Base-by-base conservation (phyloP, 208 protist species). In the Crithidia fasciculata region DNA sequence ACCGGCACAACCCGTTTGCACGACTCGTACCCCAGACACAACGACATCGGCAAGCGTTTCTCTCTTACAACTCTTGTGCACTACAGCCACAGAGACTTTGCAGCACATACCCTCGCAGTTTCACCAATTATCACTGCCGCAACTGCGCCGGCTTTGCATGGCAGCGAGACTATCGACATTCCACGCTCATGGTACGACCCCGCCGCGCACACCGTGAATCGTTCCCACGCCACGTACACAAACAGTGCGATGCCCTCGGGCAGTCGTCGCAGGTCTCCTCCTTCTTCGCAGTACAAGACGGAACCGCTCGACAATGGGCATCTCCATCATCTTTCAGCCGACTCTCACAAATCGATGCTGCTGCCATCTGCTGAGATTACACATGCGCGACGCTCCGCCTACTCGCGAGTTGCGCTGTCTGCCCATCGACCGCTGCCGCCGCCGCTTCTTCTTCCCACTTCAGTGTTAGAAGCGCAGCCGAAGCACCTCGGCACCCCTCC, bases 121-220 rank as follows among this genome's bases (percentile, higher is more conserved):
- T 28, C 28, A 28, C 28, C 28, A 28, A 28, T 28, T 2, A 2
- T 1, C 28, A 28, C 28, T 28, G 1, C 28, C 28, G 28, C 0
- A 28, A 28, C 0, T 28, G 28, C 28, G 28, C 28, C 28, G 28
- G 28, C 28, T 28, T 28, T 28, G 28, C 28, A 28, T 28, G 28
- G 28, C 28, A 28, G 28, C 28, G 1, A 0, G 1, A 28, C 28
- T 1, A 28, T 55, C 8, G 50, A 49, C 9, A 66, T 66, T 28
- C 63, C 72, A 8, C 50, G 45, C 6, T 47, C 15, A 0, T 77
- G 72, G 72, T 71, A 60, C 58, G 45, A 58, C 13, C 49, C 63
- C 45, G 45, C 45, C 12, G 5, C 59, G 4, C 12, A 37, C 12
- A 10, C 5, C 43, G 16, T 5, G n/a, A 15, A 50, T 15, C 39